Base-by-base conservation (phyloP, 164 flowering plant species). In the Umbilicus rupestris region DNA sequence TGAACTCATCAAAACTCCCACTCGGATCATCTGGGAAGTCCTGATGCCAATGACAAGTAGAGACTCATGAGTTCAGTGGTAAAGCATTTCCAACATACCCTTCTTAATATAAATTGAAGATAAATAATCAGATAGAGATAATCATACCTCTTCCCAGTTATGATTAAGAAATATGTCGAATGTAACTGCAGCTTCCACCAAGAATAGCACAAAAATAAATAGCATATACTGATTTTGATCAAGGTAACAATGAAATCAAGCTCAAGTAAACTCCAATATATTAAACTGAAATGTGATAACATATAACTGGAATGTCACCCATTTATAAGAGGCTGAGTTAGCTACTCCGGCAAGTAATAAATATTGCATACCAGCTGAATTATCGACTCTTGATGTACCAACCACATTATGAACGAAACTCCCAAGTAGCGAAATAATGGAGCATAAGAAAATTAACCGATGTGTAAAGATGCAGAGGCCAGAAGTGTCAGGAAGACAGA, bases 21-120 rank as follows among this genome's bases (percentile, higher is more conserved):
- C 85, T 78, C 30, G 84, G 82, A 75, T 92, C 98, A 58, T 70
- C 78, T 1, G 98, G 98, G 65, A 92, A 88, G 78, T 89, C 95
- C 97, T 92, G 80, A 67, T 26, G 10, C 62, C 41, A 66, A 30
- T 16, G 41, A 55, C 20, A 20, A 44, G 5, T 14, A 33, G 24
- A 50, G 42, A 39, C 37, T 39, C 29, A 50, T 0, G 29, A 12
- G 29, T 12, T 46, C n/a, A 3, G 41, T 63, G 12, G 28, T 26
- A 44, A 17, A 20, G 52, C 58, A 28, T 15, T 1, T 65, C 37
- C 12, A 31, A 11, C 31, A 70, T 16, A 50, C 19, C 22, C 22
- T 12, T 19, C 44, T 37, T 26, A n/a, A 44, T 24, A 46, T 16
- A 42, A 67, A 33, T 20, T 15, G 42, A 41, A 16, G 5, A 63